A percentile compares a stretch with the other conserved stretches of the same genome.
phyloP scores from a whole-genome alignment of 305 asterid species.

The Solanum chacoense region DNA sequence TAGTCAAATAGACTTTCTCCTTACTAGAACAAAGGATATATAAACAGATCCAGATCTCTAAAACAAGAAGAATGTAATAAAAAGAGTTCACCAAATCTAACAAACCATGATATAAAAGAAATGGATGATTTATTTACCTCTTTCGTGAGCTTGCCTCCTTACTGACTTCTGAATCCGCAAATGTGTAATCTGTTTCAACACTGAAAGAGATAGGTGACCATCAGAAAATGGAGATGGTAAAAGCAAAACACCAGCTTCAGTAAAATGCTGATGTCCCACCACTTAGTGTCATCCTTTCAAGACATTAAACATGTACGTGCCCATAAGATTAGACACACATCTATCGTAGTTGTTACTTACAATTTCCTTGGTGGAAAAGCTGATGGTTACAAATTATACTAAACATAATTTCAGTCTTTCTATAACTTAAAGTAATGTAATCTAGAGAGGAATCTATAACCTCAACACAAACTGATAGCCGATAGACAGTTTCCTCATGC shows the following conservation, averaged over 20 bases:
- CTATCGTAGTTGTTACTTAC: neutral
- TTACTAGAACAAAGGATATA: neutral
- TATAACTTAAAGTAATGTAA: neutral
- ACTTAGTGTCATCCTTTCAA: neutral
- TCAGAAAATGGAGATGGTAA: neutral
- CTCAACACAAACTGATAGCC: neutral
- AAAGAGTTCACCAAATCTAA: neutral
- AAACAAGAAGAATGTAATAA: neutral
- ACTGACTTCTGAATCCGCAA: conserved; percentile 9
- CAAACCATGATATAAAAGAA: neutral
- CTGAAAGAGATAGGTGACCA: conserved; percentile 1
- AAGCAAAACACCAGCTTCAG: neutral
- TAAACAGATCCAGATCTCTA: neutral
- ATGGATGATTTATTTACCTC: neutral
- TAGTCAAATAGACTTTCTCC: neutral
- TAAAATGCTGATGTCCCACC: neutral
- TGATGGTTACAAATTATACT: neutral
- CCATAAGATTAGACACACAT: neutral
- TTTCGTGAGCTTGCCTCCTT: conserved; percentile 11
- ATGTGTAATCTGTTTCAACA: conserved; percentile 1
- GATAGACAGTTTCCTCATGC: neutral
- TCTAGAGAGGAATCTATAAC: neutral
- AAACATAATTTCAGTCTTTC: neutral
- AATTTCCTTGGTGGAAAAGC: neutral
- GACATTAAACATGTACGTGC: neutral